phyloP scores from a whole-genome alignment of 164 flowering plant species.

The Brasenia schreberi region DNA sequence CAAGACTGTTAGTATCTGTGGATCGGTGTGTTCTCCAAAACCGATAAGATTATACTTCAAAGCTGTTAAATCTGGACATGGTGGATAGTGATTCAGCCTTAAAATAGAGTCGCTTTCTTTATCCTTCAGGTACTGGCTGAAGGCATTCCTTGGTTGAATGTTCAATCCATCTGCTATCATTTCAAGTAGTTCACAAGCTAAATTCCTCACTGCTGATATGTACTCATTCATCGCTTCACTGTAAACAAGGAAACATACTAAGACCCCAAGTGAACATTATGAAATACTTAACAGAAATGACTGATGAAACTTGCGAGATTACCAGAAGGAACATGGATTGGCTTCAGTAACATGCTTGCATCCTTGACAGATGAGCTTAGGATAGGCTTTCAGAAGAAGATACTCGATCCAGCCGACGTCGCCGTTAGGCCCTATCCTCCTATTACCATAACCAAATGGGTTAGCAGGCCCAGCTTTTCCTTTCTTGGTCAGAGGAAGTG shows the following conservation, averaged over 20 bases:
- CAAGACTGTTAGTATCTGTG: constrained; percentile 13
- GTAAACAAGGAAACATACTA: background rate
- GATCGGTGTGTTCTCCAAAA: constrained; percentile 52
- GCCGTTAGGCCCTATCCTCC: constrained; percentile 67
- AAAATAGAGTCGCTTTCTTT: constrained; percentile 65
- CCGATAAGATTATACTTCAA: constrained; percentile 42
- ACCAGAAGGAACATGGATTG: constrained; percentile 48
- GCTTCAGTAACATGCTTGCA: constrained; percentile 21
- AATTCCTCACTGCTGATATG: constrained; percentile 29
- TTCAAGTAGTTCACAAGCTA: constrained; percentile 45
- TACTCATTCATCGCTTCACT: constrained; percentile 47
- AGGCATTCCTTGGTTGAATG: constrained; percentile 29
- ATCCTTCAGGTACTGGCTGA: constrained; percentile 47
- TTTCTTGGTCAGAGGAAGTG: constrained; percentile 42
- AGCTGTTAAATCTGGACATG: constrained; percentile 48
- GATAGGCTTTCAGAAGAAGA: constrained; percentile 42
- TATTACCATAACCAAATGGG: constrained; percentile 82
- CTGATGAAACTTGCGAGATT: constrained; percentile 1
- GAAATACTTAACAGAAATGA: background rate
- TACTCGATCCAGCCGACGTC: constrained; percentile 96
- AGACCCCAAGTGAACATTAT: background rate
- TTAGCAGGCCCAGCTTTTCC: constrained; percentile 51
- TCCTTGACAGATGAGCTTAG: constrained; percentile 19
- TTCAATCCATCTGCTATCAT: constrained; percentile 50
- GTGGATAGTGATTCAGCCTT: constrained; percentile 82